Base-by-base conservation (phyloP, 78 protist species). In the Neovahlkampfia damariscottae region DNA sequence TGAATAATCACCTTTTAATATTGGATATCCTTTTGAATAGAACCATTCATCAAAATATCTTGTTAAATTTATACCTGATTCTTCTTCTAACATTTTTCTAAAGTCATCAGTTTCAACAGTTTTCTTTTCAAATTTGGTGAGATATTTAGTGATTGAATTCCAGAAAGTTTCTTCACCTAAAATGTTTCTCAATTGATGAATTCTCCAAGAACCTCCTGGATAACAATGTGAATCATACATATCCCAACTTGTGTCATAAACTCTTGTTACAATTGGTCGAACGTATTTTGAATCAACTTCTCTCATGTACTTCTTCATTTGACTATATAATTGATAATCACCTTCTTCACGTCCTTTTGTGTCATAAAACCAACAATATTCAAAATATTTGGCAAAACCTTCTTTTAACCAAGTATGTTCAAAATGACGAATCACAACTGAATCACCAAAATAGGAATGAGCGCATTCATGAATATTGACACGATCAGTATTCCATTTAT, bases 341-440 rank as follows among this genome's bases (percentile, higher is more conserved):
- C 19, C 34, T n/a, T 10, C 72, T 29, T 69, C 72, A 29, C n/a
- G 72, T 10, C 62, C 10, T 10, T 10, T 10, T 10, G 10, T 69
- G 19, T 69, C 72, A n/a, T n/a, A 19, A 10, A 69, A 10, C 72
- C 72, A 69, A 10, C 72, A 69, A 10, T 19, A 19, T 10, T 69
- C 69, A 19, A 69, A 10, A 34, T 69, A 69, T 10, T n/a, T 69
- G 34, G 72, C 72, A n/a, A n/a, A 69, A 10, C 72, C 10, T 10
- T 69, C 72, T 34, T 69, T 69, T 10, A 69, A 10, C 72, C 72
- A 69, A n/a, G 34, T 34, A 34, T 69, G 72, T 10, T 69, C 72
- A 10, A 69, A 69, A 34, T 69, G 72, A 10, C 72, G 72, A 10
- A 69, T 69, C 69, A 69, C 72, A n/a, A 69, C 72, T 10, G 72